Conservation (phyloP, 1,284 basidiomycete genomes). For the Papiliotrema laurentii region DNA sequence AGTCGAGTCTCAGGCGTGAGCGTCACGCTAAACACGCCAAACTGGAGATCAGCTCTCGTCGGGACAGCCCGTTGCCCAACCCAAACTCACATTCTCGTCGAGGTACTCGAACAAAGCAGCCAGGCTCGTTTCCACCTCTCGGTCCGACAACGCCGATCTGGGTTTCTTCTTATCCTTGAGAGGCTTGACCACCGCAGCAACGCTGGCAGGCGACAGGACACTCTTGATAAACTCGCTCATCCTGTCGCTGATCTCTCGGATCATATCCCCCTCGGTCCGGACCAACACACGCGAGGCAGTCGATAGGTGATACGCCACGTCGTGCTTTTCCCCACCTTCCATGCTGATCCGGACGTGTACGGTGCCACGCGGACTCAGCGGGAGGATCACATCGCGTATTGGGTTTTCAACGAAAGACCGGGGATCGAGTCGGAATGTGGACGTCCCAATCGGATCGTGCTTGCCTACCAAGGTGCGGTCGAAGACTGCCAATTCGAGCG, state of each 20-base stretch:
- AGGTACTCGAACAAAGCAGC: constrained; percentile 42
- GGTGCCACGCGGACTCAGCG: constrained; percentile 38
- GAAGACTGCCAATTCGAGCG: constrained; percentile 35
- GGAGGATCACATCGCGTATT: constrained; percentile 36
- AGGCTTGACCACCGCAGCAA: constrained; percentile 26
- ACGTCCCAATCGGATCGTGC: constrained; percentile 39
- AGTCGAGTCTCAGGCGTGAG: constrained; percentile 26
- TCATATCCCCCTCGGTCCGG: constrained; percentile 39
- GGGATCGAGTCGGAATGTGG: constrained; percentile 41
- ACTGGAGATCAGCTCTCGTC: constrained; percentile 20
- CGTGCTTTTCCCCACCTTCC: constrained; percentile 40
- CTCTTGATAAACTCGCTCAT: constrained; percentile 37
- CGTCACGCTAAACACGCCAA: constrained; percentile 41
- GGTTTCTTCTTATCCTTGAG: constrained; percentile 38
- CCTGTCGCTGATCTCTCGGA: constrained; percentile 36
- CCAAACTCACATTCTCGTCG: constrained; percentile 39
- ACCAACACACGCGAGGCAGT: constrained; percentile 30
- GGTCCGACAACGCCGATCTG: constrained; percentile 26
- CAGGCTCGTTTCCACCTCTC: constrained; percentile 38
- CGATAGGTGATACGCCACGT: constrained; percentile 40
- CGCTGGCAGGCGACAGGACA: constrained; percentile 21
- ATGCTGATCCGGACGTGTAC: constrained; percentile 41
- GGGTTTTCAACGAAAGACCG: constrained; percentile 21
- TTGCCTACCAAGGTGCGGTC: constrained; percentile 46
- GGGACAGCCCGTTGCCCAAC: not conserved